These are phyloP conservation scores for Aspergillus neoniger DNA, from an alignment of 2,329 filamentous ascomycete genomes.

Conservation along the genomic window DNA sequence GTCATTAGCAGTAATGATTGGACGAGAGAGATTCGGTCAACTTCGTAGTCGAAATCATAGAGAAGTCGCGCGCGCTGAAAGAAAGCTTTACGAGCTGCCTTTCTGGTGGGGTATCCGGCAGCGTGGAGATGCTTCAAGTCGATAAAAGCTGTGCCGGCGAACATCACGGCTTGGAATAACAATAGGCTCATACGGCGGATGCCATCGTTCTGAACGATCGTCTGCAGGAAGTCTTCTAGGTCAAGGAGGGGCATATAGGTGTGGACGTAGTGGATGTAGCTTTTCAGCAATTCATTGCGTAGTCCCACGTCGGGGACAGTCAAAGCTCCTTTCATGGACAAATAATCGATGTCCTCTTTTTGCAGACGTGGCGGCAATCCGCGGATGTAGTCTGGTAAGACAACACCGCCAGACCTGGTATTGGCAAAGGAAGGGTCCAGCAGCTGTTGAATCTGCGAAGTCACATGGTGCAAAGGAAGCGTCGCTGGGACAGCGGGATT, in stretches of 20 bases:
- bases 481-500: slow-evolving; percentile 42
- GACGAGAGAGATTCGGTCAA: slow-evolving; percentile 82
- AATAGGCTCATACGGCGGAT: slow-evolving; percentile 75
- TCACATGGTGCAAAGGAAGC: slow-evolving; percentile 39
- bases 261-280: slow-evolving; percentile 86
- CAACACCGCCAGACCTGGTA: slow-evolving; percentile 49
- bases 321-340: slow-evolving; percentile 81
- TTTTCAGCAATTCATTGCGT: slow-evolving; percentile 77
- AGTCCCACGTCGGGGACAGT: slow-evolving; percentile 69
- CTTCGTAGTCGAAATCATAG: slow-evolving; percentile 95
- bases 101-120: slow-evolving; percentile 75
- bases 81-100: slow-evolving; percentile 81
- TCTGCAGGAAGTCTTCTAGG: slow-evolving; percentile 59
- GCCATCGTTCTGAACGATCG: slow-evolving; percentile 67
- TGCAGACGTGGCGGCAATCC: slow-evolving; percentile 76
- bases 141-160: slow-evolving; percentile 84
- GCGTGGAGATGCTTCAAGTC: slow-evolving; percentile 74
- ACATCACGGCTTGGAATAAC: slow-evolving; percentile 93
- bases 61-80: slow-evolving; percentile 86
- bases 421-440: slow-evolving; percentile 50
- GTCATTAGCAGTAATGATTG: slow-evolving; percentile 90
- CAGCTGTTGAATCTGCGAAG: slow-evolving; percentile 39
- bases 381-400: slow-evolving; percentile 71
- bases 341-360: slow-evolving; percentile 78
- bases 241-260: slow-evolving; percentile 90